A percentile compares a stretch with the other conserved stretches of the same genome.
Conservation (phyloP, 208 protist genomes). For the Wallacemonas collosoma region DNA sequence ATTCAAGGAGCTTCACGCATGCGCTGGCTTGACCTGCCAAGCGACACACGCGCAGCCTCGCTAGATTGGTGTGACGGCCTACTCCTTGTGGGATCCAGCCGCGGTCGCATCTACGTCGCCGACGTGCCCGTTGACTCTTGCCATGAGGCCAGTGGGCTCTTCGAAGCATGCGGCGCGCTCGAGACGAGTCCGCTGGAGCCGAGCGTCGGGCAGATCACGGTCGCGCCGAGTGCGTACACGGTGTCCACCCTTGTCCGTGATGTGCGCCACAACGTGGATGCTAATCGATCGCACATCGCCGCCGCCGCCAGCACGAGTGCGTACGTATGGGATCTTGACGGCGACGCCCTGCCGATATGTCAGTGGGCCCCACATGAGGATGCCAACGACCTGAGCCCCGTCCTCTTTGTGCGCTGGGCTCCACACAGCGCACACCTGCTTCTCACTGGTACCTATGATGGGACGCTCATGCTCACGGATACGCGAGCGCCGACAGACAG, state of each 20-base stretch:
- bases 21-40: slow-evolving; percentile 69
- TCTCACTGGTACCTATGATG: slow-evolving; percentile 72
- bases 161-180: slow-evolving; percentile 39
- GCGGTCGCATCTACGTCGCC: slow-evolving; percentile 67
- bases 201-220: slow-evolving; percentile 52
- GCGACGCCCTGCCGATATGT: slow-evolving; percentile 43
- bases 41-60: slow-evolving; percentile 33
- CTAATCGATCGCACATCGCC: slow-evolving; percentile 40
- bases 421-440: slow-evolving; percentile 60
- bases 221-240: slow-evolving; percentile 55
- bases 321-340: slow-evolving; percentile 69
- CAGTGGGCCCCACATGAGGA: slow-evolving; percentile 52
- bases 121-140: slow-evolving; percentile 33
- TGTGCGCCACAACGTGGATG: slow-evolving; percentile 46
- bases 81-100: slow-evolving; percentile 66
- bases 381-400: slow-evolving; percentile 27
- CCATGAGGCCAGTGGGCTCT: slow-evolving; percentile 30
- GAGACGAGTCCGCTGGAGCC: slow-evolving; percentile 28
- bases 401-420: slow-evolving; percentile 79
- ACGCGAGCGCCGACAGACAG: slow-evolving; percentile 25
- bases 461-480: slow-evolving; percentile 67
- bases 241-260: slow-evolving; percentile 70
- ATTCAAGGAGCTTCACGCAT: slow-evolving; percentile 50
- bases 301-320: slow-evolving; percentile 45
- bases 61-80: slow-evolving; percentile 72